Percentiles rank a stretch among this genome's conserved stretches.
phyloP scores from a whole-genome alignment of 1,139 yeast genomes.

The Yamadazyma oceani region DNA sequence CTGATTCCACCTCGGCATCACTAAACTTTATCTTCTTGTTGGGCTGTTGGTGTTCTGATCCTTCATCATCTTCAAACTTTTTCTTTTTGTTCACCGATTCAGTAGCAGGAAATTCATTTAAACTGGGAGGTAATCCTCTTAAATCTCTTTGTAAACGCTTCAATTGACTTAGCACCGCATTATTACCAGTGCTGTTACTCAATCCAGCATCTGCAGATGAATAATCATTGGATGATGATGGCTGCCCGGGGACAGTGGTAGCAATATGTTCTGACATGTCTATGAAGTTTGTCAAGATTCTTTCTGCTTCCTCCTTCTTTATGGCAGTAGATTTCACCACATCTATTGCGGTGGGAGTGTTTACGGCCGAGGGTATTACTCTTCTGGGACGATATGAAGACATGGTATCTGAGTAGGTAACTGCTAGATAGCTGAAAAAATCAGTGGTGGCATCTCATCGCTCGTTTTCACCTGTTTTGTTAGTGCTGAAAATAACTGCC shows the following conservation, averaged over 20 bases:
- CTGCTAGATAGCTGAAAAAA: no score
- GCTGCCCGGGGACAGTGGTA: slow-evolving; percentile 19
- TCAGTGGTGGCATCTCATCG: slow-evolving; percentile 1
- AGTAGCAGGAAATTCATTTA: slow-evolving; percentile 5
- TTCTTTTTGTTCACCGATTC: slow-evolving; percentile 16
- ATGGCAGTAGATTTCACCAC: slow-evolving; percentile 20
- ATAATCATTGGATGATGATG: slow-evolving; percentile 8
- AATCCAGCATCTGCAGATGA: slow-evolving; percentile 19
- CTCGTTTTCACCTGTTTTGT: background rate
- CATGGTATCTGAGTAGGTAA: no score
- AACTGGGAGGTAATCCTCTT: slow-evolving; percentile 66
- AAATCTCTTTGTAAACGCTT: slow-evolving; percentile 68
- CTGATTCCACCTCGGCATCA: slow-evolving; percentile 20
- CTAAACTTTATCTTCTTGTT: slow-evolving; percentile 32
- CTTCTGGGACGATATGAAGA: slow-evolving; percentile 38
- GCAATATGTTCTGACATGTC: slow-evolving; percentile 33
- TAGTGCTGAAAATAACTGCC: slow-evolving; percentile 1
- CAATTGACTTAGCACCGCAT: slow-evolving; percentile 55
- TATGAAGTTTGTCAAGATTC: slow-evolving; percentile 46
- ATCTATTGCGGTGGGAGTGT: slow-evolving; percentile 49
- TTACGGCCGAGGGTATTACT: slow-evolving; percentile 44
- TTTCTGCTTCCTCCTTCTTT: slow-evolving; percentile 42
- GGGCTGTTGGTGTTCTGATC: slow-evolving; percentile 1
- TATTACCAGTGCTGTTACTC: slow-evolving; percentile 26
- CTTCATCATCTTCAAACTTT: slow-evolving; percentile 10